Evolutionary conservation across 306 rosid species (phyloP), one percentile per base, ranked within the genome.

Genomic region (Cucurbita ficifolia): DNA sequence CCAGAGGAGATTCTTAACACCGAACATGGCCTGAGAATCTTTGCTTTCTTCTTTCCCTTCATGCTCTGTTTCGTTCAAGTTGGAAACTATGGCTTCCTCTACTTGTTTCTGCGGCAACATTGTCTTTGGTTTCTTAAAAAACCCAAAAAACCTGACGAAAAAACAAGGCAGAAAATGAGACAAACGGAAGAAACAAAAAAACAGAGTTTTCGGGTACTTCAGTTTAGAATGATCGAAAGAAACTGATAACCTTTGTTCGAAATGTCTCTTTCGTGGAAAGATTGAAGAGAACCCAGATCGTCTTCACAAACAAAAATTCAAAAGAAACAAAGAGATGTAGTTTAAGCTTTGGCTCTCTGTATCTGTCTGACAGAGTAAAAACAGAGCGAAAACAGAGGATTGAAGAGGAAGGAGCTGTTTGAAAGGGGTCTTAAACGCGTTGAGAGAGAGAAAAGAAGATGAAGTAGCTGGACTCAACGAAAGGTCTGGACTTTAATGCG

Each of bases 21-120:
- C 85, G 42, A 89, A 78, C 55, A 73, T 8, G 24, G 96, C 70
- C 36, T 84, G 76, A 22, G 76, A 75, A 2, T 76, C 83, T 64
- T 60, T 67, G 56, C 10, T 65, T 87, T 70, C 84, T 69, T 81
- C 89, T 11, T 78, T 79, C 3, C 80, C 84, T 22, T 86, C 89
- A 40, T 85, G 77, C 72, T 84, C 94, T 43, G 84, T 72, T 60
- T 90, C 97, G 36, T 78, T 89, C 7, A 78, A 73, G 86, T 79
- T 92, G 1, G 87, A 39, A 19, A 91, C 99, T 76, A 94, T 91
- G 54, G 99, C 89, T 77, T 94, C 99, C 83, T 91, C 99, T 79
- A 84, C 89, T 77, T 89, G 95, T 80, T 88, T 89, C 84, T 85
- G 95, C 53, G 86, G 48, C 88, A 89, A 84, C 98, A 94, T 93